Base-by-base conservation (phyloP, 306 rosid species). In the Quillaja saponaria region DNA sequence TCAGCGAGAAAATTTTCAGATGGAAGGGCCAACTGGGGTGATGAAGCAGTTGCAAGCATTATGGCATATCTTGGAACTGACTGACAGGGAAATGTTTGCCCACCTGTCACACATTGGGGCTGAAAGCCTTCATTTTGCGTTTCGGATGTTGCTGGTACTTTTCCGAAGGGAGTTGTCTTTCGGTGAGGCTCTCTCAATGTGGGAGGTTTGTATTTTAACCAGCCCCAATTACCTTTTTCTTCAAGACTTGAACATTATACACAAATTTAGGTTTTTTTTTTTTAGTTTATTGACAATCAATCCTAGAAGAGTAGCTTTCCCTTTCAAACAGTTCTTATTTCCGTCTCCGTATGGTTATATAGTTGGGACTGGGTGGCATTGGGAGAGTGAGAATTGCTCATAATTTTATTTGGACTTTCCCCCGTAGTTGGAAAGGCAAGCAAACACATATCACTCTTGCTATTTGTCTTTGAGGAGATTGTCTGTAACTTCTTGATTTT, bases 11-110 rank as follows among this genome's bases (percentile, higher is more conserved):
- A 87, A 91, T 79, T 91, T 91, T 84, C 84, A 80, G 72, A 87
- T 87, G 91, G 97, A 91, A 75, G 97, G 97, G 49, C 97, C 95
- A 21, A 88, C 85, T 68, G 87, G 95, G 71, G 97, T 91, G 83
- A 78, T 91, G 91, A 87, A 84, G 82, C 97, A 87, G 64, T 77
- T 91, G 80, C 86, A 40, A 72, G 82, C 77, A 68, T 73, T 91
- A 67, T 91, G 95, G 96, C 76, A 76, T 82, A 80, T 88, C 71
- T 80, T 91, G 69, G 97, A 91, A 71, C 69, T 87, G 64, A 78
- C 84, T 49, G 91, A 91, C 78, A 80, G 71, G 66, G 96, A 91
- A 77, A 80, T 85, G 67, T 87, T 83, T 77, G 52, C 78, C 18
- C 97, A 91, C 76, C 81, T 91, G 49, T 78, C 96, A 31, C 81